Evolutionary conservation across 306 rosid species (phyloP), one percentile per base, ranked within the genome.

Genomic region (Canavalia gladiata): DNA sequence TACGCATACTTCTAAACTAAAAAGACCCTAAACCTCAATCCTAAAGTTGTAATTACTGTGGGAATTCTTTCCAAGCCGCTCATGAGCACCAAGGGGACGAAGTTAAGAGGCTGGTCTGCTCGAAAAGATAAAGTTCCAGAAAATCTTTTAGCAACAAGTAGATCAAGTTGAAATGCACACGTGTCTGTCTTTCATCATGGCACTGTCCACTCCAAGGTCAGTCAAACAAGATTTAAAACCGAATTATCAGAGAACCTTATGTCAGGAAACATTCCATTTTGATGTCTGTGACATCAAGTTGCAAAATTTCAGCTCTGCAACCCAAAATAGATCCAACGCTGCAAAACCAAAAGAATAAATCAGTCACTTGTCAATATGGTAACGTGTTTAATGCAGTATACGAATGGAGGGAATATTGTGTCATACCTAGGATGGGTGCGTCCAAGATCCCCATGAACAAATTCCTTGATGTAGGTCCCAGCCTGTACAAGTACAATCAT

Each of bases 391-490:
- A 76, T 18, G 76, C 70, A 18, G 54, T 8, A 47, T 8, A 47
- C 25, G 12, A 28, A 52, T 59, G 66, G 51, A 68, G 47, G 52
- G 72, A 34, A 63, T 58, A 56, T 25, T 55, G 51, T 30, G 55
- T 49, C 83, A 80, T 93, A 93, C 99, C 94, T 93, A 59, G 99
- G 99, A 74, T 91, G 85, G 6, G 97, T 93, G 71, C 98, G 91
- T 66, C 98, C 97, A 79, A 93, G 97, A 87, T 95, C 98, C 9
- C 99, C 97, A 67, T 93, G 98, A 56, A 93, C 96, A 76, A 93
- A 93, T 88, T 93, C 99, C 88, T 95, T 95, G 75, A 95, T 93
- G 79, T 95, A 95, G 49, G 99, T 95, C 82, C 99, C 97, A 60
- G 98, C 99, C 97, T 95, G 90, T 60, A 56, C 58, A 69, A 29